Base-by-base conservation (phyloP, 176 grass and related monocot genomes). In the Triticum urartu region DNA sequence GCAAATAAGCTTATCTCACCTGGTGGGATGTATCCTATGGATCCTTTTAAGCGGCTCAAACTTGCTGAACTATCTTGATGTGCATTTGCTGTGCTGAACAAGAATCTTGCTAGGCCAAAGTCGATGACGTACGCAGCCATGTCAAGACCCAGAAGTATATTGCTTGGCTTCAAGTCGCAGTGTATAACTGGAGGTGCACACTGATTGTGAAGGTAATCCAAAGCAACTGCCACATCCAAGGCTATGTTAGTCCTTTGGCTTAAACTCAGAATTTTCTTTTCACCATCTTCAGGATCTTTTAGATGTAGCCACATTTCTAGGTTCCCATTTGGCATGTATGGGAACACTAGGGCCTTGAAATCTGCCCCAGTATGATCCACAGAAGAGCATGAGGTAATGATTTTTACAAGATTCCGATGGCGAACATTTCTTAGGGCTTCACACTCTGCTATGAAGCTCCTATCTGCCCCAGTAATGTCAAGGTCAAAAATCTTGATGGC, bases 381-480 rank as follows among this genome's bases (percentile, higher is more conserved):
- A n/a, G 74, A 43, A 20, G 85, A 90, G 77, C 88, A 93, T 0
- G 62, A 47, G 5, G 85, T 93, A 1, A 90, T 79, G 4, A 90
- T 58, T 60, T 88, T 90, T 0, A 93, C 45, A 32, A 93, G 76
- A 59, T 93, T 93, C 10, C 91, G 73, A 18, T 93, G 91, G 1
- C 87, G 73, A 11, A 78, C 68, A 26, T 58, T 87, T 81, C 88
- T 54, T 1, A 87, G 12, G 0, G 85, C 77, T 63, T 81, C 77
- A 48, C 91, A 90, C 75, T 93, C 88, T 33, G 85, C 73, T 8
- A 14, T 0, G 18, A 93, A 93, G 12, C 87, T 89, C 15, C 33
- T 84, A 0, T 9, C 11, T 18, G 72, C 76, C 24, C 87, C 84
- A 52, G 38, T 0, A 11, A 50, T 42, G 4, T 71, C 9, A 1